phyloP scores from a whole-genome alignment of 192 early-diverging fungal genomes.

The Gaertneriomyces sp. region DNA sequence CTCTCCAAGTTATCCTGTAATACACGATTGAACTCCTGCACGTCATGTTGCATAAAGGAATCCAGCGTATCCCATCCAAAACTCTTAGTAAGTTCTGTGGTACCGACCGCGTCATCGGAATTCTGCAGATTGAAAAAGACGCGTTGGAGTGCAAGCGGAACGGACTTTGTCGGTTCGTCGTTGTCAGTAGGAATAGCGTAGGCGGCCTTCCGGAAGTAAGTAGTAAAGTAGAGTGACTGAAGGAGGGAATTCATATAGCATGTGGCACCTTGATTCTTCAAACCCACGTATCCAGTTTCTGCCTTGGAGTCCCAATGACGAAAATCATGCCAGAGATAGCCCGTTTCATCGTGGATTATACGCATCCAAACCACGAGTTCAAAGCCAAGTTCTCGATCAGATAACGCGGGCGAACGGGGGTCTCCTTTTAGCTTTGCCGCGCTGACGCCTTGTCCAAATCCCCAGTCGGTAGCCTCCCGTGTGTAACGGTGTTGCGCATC shows the following conservation, averaged over 20 bases:
- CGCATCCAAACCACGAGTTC: conserved; percentile 68
- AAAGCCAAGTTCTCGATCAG: conserved; percentile 35
- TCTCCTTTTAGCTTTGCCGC: conserved; percentile 42
- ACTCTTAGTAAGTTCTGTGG: conserved; percentile 92
- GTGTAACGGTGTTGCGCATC: conserved; percentile 79
- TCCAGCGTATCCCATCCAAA: conserved; percentile 98
- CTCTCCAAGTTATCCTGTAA: conserved; percentile 94
- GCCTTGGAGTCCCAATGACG: conserved; percentile 82
- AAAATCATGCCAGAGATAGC: conserved; percentile 95
- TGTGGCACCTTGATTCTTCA: conserved; percentile 97
- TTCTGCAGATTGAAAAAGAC: conserved; percentile 90
- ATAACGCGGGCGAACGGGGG: conserved; percentile 21
- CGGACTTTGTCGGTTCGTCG: conserved; percentile 83
- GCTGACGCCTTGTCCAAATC: conserved; percentile 78
- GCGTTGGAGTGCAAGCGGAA: conserved; percentile 87
- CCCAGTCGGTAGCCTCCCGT: conserved; percentile 87
- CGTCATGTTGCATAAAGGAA: conserved; percentile 96
- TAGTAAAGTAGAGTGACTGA: conserved; percentile 93
- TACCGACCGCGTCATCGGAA: conserved; percentile 68
- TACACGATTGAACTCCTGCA: conserved; percentile 97
- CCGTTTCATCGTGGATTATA: conserved; percentile 80
- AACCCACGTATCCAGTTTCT: conserved; percentile 86
- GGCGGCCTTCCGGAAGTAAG: conserved; percentile 84
- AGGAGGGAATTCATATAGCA: conserved; percentile 99
- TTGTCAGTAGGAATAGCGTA: conserved; percentile 89